A percentile compares a stretch with the other conserved stretches of the same genome.
Evolutionary conservation across 2,329 filamentous ascomycete species (phyloP).

Genomic region (Penicillium janthinellum): DNA sequence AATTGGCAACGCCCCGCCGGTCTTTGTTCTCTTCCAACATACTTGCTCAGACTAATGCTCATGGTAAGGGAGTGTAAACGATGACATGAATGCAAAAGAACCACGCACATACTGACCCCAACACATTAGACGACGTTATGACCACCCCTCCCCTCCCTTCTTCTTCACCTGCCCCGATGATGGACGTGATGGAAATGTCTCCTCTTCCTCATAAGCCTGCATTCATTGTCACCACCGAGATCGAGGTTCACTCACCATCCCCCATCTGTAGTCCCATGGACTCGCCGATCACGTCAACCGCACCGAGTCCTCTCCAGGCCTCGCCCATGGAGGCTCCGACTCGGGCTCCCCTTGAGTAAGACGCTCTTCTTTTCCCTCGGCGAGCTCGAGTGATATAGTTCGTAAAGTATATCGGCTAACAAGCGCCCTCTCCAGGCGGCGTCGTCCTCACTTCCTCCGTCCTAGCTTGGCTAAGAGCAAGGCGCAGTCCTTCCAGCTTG

Average conservation of each 20-base stretch:
- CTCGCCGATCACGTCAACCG: slow-evolving; percentile 37
- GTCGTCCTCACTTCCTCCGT: slow-evolving; percentile 68
- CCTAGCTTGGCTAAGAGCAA: slow-evolving; percentile 76
- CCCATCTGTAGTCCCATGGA: slow-evolving; percentile 57
- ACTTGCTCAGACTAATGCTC: slow-evolving; percentile 60
- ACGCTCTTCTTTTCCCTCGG: slow-evolving; percentile 2
- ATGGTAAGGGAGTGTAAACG: slow-evolving; percentile 52
- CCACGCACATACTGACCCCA: not conserved
- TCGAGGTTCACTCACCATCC: slow-evolving; percentile 72
- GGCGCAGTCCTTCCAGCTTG: slow-evolving; percentile 68
- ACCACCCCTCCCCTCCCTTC: slow-evolving; percentile 83
- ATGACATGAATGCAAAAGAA: not conserved
- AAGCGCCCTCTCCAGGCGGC: slow-evolving; percentile 54
- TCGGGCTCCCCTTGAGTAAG: slow-evolving; percentile 41
- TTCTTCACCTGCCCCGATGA: slow-evolving; percentile 73
- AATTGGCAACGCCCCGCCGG: slow-evolving; percentile 78
- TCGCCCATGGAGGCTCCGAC: slow-evolving; percentile 40
- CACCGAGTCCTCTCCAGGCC: slow-evolving; percentile 44
- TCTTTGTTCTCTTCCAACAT: slow-evolving; percentile 78
- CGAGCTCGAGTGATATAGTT: not conserved
- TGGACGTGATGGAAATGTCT: slow-evolving; percentile 90
- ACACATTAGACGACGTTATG: slow-evolving; percentile 62
- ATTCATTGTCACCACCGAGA: slow-evolving; percentile 60
- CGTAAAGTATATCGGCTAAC: slow-evolving; percentile 6
- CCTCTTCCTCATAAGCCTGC: slow-evolving; percentile 85